Evolutionary conservation across 1,284 basidiomycete genomes (phyloP), one percentile per base, ranked within the genome.

Genomic region (Austroboletus novae-zelandiae): DNA sequence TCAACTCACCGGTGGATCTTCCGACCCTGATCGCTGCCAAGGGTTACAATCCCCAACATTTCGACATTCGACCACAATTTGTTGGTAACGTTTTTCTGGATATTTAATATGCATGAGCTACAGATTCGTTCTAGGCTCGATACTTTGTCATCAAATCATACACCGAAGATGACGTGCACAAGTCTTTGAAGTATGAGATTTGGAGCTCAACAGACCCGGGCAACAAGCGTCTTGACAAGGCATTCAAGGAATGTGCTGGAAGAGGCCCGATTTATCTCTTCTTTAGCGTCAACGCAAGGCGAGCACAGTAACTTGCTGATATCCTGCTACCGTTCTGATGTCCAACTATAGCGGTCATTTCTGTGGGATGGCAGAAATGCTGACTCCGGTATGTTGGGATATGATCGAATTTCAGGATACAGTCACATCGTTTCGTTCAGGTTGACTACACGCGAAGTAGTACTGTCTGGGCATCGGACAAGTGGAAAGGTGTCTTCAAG

Each of bases 111-210:
- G 31, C 44, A 18, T 39, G 25, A 49, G 14, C 32, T 48, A 40
- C 45, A 45, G 37, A 48, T 17, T 45, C 27, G 9, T 58, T 47
- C 11, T 60, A 91, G 84, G 93, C 94, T 9, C 81, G 94, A 15
- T 98, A 81, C 73, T 97, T 97, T 64, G 94, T 98, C 29, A 98
- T 98, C 80, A 97, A 98, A 70, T 94, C 91, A 1, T 98, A 95
- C 71, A 98, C 94, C 2, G 94, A 98, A 68, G 94, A 98, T 61
- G 94, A 98, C 63, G 95, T 98, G 2, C 94, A 97, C 73, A 97
- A 97, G 69, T 94, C 90, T 13, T 79, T 96, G 60, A 95, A 96
- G 64, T 94, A 94, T 65, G 94, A 96, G 71, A 97, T 97, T 55
- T 97, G 94, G 94, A 93, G 92, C 53, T 94, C 91, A 15, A 97